Evolutionary conservation across 2,329 filamentous ascomycete genomes (phyloP).

Genomic region (Mollisiaceae sp.): DNA sequence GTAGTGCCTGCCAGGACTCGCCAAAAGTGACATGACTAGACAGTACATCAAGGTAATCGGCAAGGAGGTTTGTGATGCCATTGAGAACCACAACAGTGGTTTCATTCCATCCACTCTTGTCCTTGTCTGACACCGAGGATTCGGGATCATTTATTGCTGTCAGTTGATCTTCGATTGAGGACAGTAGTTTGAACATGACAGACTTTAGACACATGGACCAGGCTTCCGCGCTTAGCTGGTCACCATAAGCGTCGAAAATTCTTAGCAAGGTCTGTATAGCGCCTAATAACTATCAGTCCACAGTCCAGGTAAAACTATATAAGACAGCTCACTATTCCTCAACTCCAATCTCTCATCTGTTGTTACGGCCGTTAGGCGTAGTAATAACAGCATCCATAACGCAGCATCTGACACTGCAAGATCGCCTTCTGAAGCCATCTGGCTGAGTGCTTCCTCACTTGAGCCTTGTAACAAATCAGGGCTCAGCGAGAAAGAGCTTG

Average conservation of each 20-base stretch:
- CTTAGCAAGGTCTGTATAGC: conserved; percentile 89
- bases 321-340: conserved; percentile 65
- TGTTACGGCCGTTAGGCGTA: conserved; percentile 73
- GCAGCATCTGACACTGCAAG: conserved; percentile 69
- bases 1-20: conserved; percentile 75
- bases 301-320: neutral
- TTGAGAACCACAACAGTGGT: conserved; percentile 76
- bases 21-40: conserved; percentile 70
- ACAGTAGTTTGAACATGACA: conserved; percentile 79
- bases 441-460: conserved; percentile 61
- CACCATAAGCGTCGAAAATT: conserved; percentile 90
- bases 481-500: conserved; percentile 62
- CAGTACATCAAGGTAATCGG: conserved; percentile 77
- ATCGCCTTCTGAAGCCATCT: conserved; percentile 63
- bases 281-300: conserved; percentile 45
- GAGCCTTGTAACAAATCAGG: conserved; percentile 58
- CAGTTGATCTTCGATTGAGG: conserved; percentile 68
- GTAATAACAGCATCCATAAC: conserved; percentile 78
- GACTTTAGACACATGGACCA: conserved; percentile 85
- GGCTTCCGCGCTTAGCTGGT: conserved; percentile 75
- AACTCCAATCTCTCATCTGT: conserved; percentile 75
- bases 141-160: conserved; percentile 44
- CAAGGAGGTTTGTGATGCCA: conserved; percentile 74
- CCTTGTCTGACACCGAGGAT: conserved; percentile 46
- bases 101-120: conserved; percentile 68